These are phyloP conservation scores for Hibiscus syriacus DNA, from an alignment of 345 rosid genomes.

Conservation along the genomic window DNA sequence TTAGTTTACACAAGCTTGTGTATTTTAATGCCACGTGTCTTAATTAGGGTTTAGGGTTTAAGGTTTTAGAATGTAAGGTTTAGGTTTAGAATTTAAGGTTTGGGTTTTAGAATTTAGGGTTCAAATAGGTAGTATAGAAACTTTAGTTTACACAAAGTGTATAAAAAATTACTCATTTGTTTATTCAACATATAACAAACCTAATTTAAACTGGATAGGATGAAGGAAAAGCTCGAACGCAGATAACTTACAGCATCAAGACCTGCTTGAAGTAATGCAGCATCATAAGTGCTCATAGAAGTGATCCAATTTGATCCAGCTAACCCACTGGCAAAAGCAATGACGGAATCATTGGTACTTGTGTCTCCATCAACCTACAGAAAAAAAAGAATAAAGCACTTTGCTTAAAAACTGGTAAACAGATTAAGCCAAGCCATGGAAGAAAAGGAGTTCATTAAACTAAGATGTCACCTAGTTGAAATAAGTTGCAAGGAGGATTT, in stretches of 20 bases:
- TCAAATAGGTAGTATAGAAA: too few relatives aligned
- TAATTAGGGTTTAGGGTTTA: too few relatives aligned
- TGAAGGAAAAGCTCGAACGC: background rate
- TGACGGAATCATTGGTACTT: constrained; percentile 74
- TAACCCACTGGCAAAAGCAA: constrained; percentile 86
- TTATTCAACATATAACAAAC: background rate
- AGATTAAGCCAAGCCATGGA: background rate
- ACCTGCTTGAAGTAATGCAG: constrained; percentile 77
- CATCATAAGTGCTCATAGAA: constrained; percentile 54
- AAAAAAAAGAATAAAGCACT: constrained; percentile 1
- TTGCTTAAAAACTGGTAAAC: background rate
- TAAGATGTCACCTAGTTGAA: background rate
- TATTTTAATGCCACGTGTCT: too few relatives aligned
- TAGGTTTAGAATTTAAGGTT: too few relatives aligned
- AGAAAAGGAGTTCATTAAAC: background rate
- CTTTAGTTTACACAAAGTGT: too few relatives aligned
- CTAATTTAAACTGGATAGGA: background rate
- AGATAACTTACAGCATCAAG: constrained; percentile 69
- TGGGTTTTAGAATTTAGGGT: too few relatives aligned
- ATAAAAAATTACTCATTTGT: too few relatives aligned
- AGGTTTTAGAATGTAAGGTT: too few relatives aligned
- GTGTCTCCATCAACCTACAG: constrained; percentile 95
- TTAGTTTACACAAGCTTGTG: too few relatives aligned
- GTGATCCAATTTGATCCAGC: constrained; percentile 69
- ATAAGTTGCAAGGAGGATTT: background rate